phyloP scores from a whole-genome alignment of 1,284 basidiomycete genomes.

The Pyrrhoderma lamaoense region DNA sequence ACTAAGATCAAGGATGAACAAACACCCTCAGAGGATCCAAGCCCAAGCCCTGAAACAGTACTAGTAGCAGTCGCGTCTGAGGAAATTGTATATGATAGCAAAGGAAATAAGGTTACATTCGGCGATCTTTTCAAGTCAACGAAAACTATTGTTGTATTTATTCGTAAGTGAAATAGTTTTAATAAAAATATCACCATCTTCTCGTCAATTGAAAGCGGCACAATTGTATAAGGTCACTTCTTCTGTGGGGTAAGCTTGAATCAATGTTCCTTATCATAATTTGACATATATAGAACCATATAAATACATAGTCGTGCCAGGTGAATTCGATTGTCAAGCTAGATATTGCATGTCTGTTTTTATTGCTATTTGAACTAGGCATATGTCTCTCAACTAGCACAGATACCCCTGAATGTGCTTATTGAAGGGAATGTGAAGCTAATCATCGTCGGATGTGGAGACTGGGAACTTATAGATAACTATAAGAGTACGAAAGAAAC shows the following conservation, averaged over 20 bases:
- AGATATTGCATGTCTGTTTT: constrained; percentile 6
- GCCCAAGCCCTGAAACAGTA: no score
- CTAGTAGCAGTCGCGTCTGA: background rate
- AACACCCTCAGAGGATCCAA: no score
- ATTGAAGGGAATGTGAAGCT: constrained; percentile 37
- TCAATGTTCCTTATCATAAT: no score
- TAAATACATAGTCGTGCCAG: constrained; percentile 33
- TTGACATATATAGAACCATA: no score
- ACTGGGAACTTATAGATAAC: constrained; percentile 44
- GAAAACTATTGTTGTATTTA: constrained; percentile 56
- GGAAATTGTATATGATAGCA: constrained; percentile 31
- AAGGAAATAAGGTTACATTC: constrained; percentile 42
- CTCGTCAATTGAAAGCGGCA: background rate
- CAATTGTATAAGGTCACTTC: constrained; percentile 46
- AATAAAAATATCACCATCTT: constrained; percentile 4
- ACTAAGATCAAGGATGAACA: no score
- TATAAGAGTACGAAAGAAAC: constrained; percentile 44
- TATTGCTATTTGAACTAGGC: no score
- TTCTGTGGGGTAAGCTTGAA: constrained; percentile 60
- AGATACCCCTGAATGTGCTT: constrained; percentile 38
- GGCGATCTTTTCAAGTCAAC: constrained; percentile 40
- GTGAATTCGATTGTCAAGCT: constrained; percentile 23
- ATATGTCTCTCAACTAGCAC: constrained; percentile 46
- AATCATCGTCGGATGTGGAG: constrained; percentile 57
- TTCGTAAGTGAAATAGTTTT: constrained; percentile 37